Evolutionary conservation across 2,329 filamentous ascomycete species (phyloP), one percentile per base, ranked within the genome.

Genomic region (Dothidotthia symphoricarpi): DNA sequence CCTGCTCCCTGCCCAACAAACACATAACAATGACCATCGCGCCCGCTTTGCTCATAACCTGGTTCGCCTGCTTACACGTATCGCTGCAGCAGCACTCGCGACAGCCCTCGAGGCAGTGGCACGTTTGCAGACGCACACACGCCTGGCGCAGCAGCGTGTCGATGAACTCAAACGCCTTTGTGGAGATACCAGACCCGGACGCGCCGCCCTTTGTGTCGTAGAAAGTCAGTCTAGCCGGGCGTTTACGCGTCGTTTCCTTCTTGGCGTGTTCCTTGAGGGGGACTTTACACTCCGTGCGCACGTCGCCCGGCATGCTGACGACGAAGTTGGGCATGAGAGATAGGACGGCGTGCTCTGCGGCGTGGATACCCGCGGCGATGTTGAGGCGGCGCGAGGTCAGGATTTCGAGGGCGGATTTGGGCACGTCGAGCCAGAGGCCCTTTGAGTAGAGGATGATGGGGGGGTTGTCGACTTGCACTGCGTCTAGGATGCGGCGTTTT

Each of bases 401-500:
- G 28, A 96, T 89, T 11, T 88, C 81, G 5, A 97, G 77, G 0
- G 89, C 89, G 1, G 66, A 67, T 45, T 82, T 83, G 0, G 93
- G 91, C 2, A 98, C 82, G 61, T 97, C 91, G 11, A 97, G 78
- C 93, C 93, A 98, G 81, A 96, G 87, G 26, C 90, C 93, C 63
- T 93, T 94, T 55, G 81, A 86, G 59, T 83, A 78, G 3, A 89
- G 80, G 33, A 93, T 80, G 34, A 97, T 88, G 0, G 93, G 89
- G 3, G 91, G 90, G 52, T 95, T 95, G 63, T 96, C 88, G 15
- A 97, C 89, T 43, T 91, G 81, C 0, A 97, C 85, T 2, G 91
- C 91, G 63, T 98, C 93, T 11, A 97, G 78, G 40, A 97, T 87
- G 2, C 88, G 82, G 2, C 85, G 80, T 51, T 82, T 84, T 60